These are phyloP conservation scores for Tetrahymena malaccensis DNA, from an alignment of 73 alveolate species.

Conservation along the genomic window DNA sequence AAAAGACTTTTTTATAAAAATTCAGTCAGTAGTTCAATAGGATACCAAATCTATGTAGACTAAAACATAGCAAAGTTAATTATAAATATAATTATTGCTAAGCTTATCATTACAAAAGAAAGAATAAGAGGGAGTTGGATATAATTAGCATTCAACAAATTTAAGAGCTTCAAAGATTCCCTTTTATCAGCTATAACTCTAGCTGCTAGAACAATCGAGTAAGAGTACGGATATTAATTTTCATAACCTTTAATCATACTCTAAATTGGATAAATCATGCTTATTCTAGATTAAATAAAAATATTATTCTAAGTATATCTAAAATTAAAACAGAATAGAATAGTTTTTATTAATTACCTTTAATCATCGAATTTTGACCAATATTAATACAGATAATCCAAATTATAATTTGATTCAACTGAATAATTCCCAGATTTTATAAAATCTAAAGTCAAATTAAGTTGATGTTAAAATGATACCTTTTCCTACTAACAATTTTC, in stretches of 20 bases:
- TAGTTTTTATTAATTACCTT: background rate
- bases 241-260: background rate
- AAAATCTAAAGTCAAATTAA: background rate
- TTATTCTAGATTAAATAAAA: background rate
- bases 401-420: background rate
- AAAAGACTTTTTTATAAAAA: background rate
- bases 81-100: background rate
- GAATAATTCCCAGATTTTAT: background rate
- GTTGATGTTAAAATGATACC: background rate
- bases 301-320: no score
- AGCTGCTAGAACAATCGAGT: background rate
- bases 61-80: background rate
- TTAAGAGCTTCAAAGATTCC: background rate
- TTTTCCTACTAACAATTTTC: background rate
- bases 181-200: background rate
- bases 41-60: background rate
- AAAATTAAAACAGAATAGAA: no score
- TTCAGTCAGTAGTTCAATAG: background rate
- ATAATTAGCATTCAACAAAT: background rate
- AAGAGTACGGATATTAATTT: background rate
- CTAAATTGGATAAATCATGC: background rate
- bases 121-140: background rate
- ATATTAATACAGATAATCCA: background rate
- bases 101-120: background rate
- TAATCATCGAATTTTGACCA: background rate